These are phyloP conservation scores for Populus deltoides DNA, from an alignment of 345 rosid genomes.

Conservation along the genomic window DNA sequence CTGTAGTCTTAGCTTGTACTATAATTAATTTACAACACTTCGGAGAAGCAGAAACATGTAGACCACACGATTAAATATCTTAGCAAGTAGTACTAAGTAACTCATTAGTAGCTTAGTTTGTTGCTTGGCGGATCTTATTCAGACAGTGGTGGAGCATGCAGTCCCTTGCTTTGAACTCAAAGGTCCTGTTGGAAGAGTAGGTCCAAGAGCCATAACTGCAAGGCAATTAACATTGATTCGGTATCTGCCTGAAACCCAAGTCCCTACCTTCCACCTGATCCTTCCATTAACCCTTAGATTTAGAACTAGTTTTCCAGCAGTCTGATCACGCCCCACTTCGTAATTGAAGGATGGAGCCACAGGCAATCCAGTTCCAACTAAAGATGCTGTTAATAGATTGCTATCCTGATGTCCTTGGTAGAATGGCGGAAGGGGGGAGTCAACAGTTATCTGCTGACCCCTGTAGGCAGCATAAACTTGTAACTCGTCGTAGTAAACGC, in stretches of 20 bases:
- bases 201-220: conserved; percentile 59
- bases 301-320: conserved; percentile 47
- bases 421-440: conserved; percentile 61
- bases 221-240: conserved; percentile 59
- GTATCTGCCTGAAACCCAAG: conserved; percentile 79
- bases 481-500: conserved; percentile 75
- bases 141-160: conserved; percentile 63
- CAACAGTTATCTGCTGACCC: conserved; percentile 73
- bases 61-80: not conserved
- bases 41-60: not conserved
- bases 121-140: conserved; percentile 10
- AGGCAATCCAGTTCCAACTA: conserved; percentile 58
- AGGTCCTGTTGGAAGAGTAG: conserved; percentile 40
- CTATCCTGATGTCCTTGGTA: conserved; percentile 68
- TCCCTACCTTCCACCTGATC: conserved; percentile 79
- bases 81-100: not conserved
- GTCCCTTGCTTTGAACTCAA: conserved; percentile 53
- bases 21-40: conserved; percentile 2
- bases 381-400: conserved; percentile 58
- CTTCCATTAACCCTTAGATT: conserved; percentile 60
- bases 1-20: not conserved
- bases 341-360: conserved; percentile 62
- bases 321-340: conserved; percentile 58
- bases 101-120: not conserved
- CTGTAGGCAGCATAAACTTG: conserved; percentile 59